Evolutionary conservation across 106 monocot genomes (phyloP).

Genomic region (Xerophyta viscosa): DNA sequence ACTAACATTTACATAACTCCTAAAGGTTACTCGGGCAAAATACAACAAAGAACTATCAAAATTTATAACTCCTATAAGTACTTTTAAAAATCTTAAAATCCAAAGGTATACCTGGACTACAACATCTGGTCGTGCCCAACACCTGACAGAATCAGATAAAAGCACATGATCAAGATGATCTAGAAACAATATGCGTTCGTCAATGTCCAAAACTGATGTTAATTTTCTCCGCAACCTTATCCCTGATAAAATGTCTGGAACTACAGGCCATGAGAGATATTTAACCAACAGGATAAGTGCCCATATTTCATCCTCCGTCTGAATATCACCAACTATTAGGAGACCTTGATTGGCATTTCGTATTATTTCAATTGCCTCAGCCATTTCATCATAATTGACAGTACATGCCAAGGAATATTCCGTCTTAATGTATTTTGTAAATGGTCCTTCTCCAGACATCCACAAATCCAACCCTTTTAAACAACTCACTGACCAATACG

Average conservation of each 20-base stretch:
- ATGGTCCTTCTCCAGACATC: slow-evolving; percentile 56
- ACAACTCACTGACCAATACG: no score
- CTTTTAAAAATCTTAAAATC: no score
- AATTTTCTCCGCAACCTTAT: slow-evolving; percentile 51
- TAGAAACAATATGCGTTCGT: slow-evolving; percentile 47
- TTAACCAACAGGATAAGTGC: slow-evolving; percentile 50
- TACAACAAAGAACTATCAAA: no score
- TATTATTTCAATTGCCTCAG: slow-evolving; percentile 52
- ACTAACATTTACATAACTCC: no score
- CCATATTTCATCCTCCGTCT: slow-evolving; percentile 80
- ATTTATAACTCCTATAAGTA: no score
- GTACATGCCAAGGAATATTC: slow-evolving; percentile 4
- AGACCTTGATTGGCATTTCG: no score
- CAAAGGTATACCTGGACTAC: slow-evolving; percentile 65
- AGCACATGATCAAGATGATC: no score
- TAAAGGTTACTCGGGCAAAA: no score
- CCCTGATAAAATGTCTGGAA: slow-evolving; percentile 75
- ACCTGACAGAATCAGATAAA: no score
- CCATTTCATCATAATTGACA: slow-evolving; percentile 15
- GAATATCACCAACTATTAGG: slow-evolving; percentile 59
- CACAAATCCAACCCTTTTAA: no score
- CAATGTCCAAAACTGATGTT: slow-evolving; percentile 25
- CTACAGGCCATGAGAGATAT: slow-evolving; percentile 82
- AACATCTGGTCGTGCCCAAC: no score
- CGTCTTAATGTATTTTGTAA: slow-evolving; percentile 61